A percentile compares a stretch with the other conserved stretches of the same genome.
phyloP scores from a whole-genome alignment of 768 basidiomycete species.

The Austroboletus festivus region DNA sequence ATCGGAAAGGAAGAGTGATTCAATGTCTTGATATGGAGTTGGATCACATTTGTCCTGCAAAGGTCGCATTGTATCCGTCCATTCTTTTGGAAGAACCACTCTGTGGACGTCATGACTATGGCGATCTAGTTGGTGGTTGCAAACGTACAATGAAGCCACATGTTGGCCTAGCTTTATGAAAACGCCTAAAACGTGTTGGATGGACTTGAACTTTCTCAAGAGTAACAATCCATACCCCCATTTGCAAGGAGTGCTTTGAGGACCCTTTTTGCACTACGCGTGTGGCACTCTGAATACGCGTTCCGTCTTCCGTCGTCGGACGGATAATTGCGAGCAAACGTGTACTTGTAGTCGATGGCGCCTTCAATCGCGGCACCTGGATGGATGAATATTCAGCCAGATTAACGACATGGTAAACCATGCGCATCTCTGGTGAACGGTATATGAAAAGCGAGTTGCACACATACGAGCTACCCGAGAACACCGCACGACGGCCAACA shows the following conservation, averaged over 20 bases:
- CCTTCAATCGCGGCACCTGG: constrained; percentile 60
- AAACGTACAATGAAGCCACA: constrained; percentile 63
- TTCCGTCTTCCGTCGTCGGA: constrained; percentile 48
- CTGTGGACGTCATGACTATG: constrained; percentile 28
- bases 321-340: constrained; percentile 51
- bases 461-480: constrained; percentile 68
- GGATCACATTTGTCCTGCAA: constrained; percentile 93
- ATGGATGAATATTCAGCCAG: constrained; percentile 6
- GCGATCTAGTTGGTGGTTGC: constrained; percentile 12
- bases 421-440: constrained; percentile 10
- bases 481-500: constrained; percentile 74
- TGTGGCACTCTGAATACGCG: constrained; percentile 78
- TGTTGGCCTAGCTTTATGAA: constrained; percentile 91
- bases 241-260: constrained; percentile 84
- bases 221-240: constrained; percentile 59
- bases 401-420: no score
- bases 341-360: constrained; percentile 71
- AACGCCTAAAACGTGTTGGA: constrained; percentile 45
- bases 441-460: constrained; percentile 19
- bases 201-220: background rate
- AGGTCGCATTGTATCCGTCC: constrained; percentile 55
- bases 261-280: constrained; percentile 74
- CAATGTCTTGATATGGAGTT: constrained; percentile 74
- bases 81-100: constrained; percentile 58
- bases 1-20: constrained; percentile 74